Evolutionary conservation across 2,329 filamentous ascomycete species (phyloP).

Genomic region (Nothophaeocryptopus gaeumannii): DNA sequence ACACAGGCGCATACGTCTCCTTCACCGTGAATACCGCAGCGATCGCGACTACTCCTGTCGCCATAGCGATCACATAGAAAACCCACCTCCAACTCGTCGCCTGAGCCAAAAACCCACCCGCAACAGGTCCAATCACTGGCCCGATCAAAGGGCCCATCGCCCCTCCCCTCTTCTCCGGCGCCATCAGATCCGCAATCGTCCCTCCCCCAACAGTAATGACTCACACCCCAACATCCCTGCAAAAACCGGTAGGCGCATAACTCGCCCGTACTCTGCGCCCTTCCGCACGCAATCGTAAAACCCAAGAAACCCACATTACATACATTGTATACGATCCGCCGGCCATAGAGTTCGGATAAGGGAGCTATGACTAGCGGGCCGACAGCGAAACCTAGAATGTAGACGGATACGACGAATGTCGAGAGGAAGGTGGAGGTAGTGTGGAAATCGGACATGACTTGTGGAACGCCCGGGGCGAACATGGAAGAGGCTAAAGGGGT

Average conservation of each 20-base stretch:
- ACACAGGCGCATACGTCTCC: slow-evolving; percentile 49
- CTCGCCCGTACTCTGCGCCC: slow-evolving; percentile 29
- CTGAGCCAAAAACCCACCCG: slow-evolving; percentile 61
- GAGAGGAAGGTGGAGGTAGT: slow-evolving; percentile 53
- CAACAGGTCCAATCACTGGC: slow-evolving; percentile 49
- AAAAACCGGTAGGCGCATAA: slow-evolving; percentile 34
- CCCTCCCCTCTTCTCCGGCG: slow-evolving; percentile 28
- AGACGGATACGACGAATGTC: slow-evolving; percentile 64
- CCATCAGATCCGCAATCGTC: slow-evolving; percentile 32
- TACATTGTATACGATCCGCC: slow-evolving; percentile 30
- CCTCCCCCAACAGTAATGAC: slow-evolving; percentile 30
- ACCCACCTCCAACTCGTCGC: slow-evolving; percentile 66
- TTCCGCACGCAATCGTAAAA: slow-evolving; percentile 33
- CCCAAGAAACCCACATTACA: slow-evolving; percentile 33
- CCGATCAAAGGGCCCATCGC: slow-evolving; percentile 31
- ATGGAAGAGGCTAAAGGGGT: slow-evolving; percentile 57
- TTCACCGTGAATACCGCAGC: slow-evolving; percentile 39
- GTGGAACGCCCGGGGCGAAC: slow-evolving; percentile 65
- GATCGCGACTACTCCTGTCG: slow-evolving; percentile 34
- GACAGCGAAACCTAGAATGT: slow-evolving; percentile 55
- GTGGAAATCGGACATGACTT: slow-evolving; percentile 62
- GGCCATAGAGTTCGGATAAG: slow-evolving; percentile 37
- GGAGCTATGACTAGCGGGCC: slow-evolving; percentile 46
- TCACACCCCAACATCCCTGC: slow-evolving; percentile 32
- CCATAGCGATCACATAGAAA: slow-evolving; percentile 55